Evolutionary conservation across 192 early-diverging fungal species (phyloP).

Genomic region (Entomortierella chlamydospora): DNA sequence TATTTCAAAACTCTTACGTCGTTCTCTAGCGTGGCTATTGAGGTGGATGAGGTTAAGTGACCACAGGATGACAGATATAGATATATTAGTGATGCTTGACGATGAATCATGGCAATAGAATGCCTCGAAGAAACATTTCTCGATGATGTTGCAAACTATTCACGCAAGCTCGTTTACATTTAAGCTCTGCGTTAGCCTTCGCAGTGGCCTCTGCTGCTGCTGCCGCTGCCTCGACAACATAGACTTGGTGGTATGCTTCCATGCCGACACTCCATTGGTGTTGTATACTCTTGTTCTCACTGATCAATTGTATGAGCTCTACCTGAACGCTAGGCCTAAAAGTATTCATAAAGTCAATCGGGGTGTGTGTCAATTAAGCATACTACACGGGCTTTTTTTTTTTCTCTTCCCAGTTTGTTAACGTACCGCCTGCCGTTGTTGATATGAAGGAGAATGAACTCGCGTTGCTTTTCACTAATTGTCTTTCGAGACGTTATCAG

Average conservation of each 20-base stretch:
- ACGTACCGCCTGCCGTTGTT: conserved; percentile 12
- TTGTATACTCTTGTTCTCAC: conserved; percentile 15
- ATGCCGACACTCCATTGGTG: conserved; percentile 23
- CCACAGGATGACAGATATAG: too few relatives aligned
- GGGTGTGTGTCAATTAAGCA: too few relatives aligned
- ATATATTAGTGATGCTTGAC: too few relatives aligned
- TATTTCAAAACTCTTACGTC: conserved; percentile 8
- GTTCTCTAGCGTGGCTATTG: conserved; percentile 14
- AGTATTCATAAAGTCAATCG: too few relatives aligned
- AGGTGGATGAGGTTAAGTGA: too few relatives aligned
- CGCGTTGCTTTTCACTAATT: conserved; percentile 12
- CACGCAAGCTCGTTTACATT: too few relatives aligned
- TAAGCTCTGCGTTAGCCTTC: conserved; percentile 12
- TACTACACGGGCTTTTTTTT: too few relatives aligned
- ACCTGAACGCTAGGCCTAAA: conserved; percentile 13
- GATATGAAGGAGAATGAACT: conserved; percentile 18
- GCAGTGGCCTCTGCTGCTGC: conserved; percentile 14
- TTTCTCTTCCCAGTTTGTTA: background rate
- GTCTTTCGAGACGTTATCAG: background rate
- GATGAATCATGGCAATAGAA: too few relatives aligned
- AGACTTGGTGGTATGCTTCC: conserved; percentile 24
- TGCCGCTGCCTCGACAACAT: conserved; percentile 15
- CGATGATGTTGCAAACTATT: too few relatives aligned
- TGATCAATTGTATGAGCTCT: conserved; percentile 17
- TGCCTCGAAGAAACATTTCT: too few relatives aligned